phyloP scores from a whole-genome alignment of 495 filamentous ascomycete genomes.

The Tirmania nivea region DNA sequence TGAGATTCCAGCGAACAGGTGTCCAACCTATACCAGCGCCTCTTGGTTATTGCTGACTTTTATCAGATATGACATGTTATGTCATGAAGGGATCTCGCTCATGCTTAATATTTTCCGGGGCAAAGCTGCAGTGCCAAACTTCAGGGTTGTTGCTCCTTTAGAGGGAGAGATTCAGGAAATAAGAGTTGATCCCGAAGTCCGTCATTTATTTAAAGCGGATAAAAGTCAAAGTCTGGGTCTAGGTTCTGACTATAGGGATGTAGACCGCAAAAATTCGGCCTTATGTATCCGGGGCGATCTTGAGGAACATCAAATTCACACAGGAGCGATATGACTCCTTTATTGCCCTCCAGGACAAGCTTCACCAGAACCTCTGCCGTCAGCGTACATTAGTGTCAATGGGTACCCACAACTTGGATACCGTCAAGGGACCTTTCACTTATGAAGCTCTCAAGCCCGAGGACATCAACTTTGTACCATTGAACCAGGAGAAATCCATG shows the following conservation, averaged over 20 bases:
- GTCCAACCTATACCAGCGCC: conserved; percentile 1
- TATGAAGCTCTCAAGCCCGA: conserved; percentile 86
- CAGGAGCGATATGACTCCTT: conserved; percentile 83
- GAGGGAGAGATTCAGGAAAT: conserved; percentile 57
- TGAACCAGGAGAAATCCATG: conserved; percentile 81
- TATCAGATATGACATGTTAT: conserved; percentile 84
- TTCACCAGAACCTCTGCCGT: conserved; percentile 87
- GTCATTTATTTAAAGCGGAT: conserved; percentile 5
- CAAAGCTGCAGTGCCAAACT: conserved; percentile 51
- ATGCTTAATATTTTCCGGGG: conserved; percentile 89
- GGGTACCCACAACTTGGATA: conserved; percentile 91
- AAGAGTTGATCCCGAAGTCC: conserved; percentile 48
- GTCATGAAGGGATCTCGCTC: conserved; percentile 88
- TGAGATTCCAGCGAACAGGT: conserved; percentile 91
- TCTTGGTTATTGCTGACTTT: background rate
- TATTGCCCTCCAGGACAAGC: conserved; percentile 93
- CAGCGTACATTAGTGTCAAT: conserved; percentile 86
- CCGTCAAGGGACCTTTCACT: conserved; percentile 80
- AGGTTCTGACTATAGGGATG: conserved; percentile 1
- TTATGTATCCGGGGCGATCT: conserved; percentile 64
- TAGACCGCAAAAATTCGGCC: conserved; percentile 63
- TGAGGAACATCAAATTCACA: conserved; percentile 80
- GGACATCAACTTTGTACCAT: conserved; percentile 69
- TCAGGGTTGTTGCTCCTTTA: conserved; percentile 44
- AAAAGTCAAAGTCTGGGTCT: background rate